A percentile compares a stretch with the other conserved stretches of the same genome.
These are phyloP conservation scores for Cruciata laevipes DNA, from an alignment of 257 asterid genomes.

Conservation along the genomic window DNA sequence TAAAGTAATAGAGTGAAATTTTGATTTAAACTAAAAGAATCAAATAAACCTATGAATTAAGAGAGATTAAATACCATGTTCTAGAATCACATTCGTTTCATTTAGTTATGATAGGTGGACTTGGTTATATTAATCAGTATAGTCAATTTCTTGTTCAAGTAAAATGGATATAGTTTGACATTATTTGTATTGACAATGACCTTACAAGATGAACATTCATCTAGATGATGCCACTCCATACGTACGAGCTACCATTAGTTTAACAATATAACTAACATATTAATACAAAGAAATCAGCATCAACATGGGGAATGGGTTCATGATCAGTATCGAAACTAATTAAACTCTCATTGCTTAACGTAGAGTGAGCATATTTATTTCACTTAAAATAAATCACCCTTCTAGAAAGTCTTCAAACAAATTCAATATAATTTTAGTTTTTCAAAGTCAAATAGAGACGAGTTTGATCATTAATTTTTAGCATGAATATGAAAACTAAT, in stretches of 20 bases:
- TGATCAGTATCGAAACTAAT: neutral
- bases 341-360: neutral
- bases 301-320: neutral
- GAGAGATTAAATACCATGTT: neutral
- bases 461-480: no score
- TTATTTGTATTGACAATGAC: neutral
- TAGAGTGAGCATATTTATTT: neutral
- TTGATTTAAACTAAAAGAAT: no score
- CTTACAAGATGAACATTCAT: neutral
- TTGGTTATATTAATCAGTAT: no score
- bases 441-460: no score
- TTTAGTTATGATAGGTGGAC: neutral
- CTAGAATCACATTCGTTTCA: neutral
- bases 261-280: neutral
- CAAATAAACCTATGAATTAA: no score
- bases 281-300: neutral
- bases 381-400: neutral
- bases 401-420: neutral
- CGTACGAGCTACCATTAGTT: neutral
- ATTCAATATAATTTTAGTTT: no score
- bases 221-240: neutral
- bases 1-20: no score
- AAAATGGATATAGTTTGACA: neutral
- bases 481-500: no score
- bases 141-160: neutral